phyloP scores from a whole-genome alignment of 306 rosid genomes.

The Mucuna pruriens region DNA sequence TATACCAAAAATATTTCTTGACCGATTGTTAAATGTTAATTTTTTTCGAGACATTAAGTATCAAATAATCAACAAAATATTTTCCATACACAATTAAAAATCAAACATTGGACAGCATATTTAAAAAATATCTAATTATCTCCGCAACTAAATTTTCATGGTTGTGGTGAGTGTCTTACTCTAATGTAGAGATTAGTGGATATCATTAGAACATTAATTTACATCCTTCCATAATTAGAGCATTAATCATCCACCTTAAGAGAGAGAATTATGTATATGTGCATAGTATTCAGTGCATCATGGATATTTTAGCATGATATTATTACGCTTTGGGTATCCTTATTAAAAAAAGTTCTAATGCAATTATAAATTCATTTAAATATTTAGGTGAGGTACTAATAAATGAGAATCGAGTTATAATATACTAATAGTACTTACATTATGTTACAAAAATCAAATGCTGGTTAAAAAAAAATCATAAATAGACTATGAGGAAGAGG shows the following conservation, averaged over 20 bases:
- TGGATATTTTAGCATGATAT: not conserved
- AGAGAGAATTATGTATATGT: not conserved
- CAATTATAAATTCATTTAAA: not conserved
- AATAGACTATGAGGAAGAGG: not conserved
- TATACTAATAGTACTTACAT: too few relatives aligned
- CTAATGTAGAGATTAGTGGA: not conserved
- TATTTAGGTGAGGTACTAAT: too few relatives aligned
- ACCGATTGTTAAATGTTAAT: too few relatives aligned
- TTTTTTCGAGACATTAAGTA: too few relatives aligned
- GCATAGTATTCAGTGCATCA: not conserved
- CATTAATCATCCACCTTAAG: not conserved
- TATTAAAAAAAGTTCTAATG: not conserved
- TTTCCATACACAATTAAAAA: too few relatives aligned
- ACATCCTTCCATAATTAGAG: not conserved
- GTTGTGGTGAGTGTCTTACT: conserved; percentile 40
- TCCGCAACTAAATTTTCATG: too few relatives aligned
- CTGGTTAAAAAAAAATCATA: not conserved
- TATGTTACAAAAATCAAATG: too few relatives aligned
- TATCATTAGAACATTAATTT: conserved; percentile 28
- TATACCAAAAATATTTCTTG: too few relatives aligned
- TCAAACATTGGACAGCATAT: too few relatives aligned
- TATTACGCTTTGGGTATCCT: not conserved
- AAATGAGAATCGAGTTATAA: too few relatives aligned
- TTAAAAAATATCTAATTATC: too few relatives aligned
- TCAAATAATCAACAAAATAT: too few relatives aligned